These are phyloP conservation scores for Citrullus amarus DNA, from an alignment of 306 rosid species.

Conservation along the genomic window DNA sequence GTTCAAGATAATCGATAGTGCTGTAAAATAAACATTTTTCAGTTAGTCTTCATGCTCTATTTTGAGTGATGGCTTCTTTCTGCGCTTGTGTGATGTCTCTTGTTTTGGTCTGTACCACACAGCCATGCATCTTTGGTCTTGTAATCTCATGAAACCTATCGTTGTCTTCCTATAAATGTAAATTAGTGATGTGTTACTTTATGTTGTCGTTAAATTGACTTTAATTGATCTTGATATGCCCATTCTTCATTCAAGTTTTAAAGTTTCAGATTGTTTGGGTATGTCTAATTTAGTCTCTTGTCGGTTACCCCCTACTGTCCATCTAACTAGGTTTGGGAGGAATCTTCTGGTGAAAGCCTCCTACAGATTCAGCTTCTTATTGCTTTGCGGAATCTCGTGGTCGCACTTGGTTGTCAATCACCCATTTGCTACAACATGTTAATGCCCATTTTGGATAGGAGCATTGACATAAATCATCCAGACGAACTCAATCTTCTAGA, in stretches of 20 bases:
- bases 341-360: slow-evolving; percentile 86
- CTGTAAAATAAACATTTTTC: neutral
- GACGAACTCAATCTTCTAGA: slow-evolving; percentile 86
- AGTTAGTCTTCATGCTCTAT: neutral
- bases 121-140: neutral
- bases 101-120: neutral
- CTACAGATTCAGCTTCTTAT: slow-evolving; percentile 89
- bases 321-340: slow-evolving; percentile 75
- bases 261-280: neutral
- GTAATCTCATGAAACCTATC: neutral
- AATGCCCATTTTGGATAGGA: slow-evolving; percentile 70
- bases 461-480: slow-evolving; percentile 81
- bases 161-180: neutral
- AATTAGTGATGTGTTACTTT: neutral
- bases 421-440: slow-evolving; percentile 72
- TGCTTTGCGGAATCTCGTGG: slow-evolving; percentile 84
- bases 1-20: neutral
- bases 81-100: neutral
- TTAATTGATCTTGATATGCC: neutral
- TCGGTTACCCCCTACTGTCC: neutral
- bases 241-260: neutral
- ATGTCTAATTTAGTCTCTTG: neutral
- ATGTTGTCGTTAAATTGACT: neutral
- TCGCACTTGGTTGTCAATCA: slow-evolving; percentile 76
- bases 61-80: neutral